phyloP scores from a whole-genome alignment of 1,139 yeast species.

The Candida mesenterica region DNA sequence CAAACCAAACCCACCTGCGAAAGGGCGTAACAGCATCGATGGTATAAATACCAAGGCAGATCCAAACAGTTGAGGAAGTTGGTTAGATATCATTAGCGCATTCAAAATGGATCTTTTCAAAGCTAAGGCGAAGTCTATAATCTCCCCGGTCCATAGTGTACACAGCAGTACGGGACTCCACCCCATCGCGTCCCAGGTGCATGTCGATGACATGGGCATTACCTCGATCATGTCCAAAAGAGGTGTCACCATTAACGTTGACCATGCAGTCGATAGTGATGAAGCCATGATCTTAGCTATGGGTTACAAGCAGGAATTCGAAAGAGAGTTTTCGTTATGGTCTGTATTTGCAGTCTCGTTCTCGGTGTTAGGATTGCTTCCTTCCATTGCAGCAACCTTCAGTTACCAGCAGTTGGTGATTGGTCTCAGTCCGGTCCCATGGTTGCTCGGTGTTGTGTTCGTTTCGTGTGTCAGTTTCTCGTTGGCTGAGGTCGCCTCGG shows the following conservation, averaged over 20 bases:
- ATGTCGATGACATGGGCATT: conserved; percentile 40
- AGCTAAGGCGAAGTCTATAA: not conserved
- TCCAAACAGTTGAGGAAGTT: too few relatives aligned
- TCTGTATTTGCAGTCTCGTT: conserved; percentile 69
- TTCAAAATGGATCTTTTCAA: too few relatives aligned
- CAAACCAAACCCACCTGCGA: too few relatives aligned
- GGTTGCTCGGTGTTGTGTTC: conserved; percentile 51
- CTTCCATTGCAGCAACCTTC: conserved; percentile 63
- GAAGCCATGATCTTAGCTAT: conserved; percentile 60
- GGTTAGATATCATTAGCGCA: too few relatives aligned
- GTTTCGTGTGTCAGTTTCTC: conserved; percentile 51
- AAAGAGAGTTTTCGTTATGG: conserved; percentile 63
- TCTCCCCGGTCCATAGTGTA: not conserved
- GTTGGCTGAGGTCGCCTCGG: conserved; percentile 48
- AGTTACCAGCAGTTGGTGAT: conserved; percentile 52
- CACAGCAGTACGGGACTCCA: conserved; percentile 12
- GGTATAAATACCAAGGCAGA: too few relatives aligned
- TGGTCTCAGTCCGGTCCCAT: conserved; percentile 56
- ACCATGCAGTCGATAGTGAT: conserved; percentile 48
- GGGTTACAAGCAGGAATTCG: conserved; percentile 74
- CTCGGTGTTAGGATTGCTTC: conserved; percentile 68
- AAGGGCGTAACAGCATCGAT: too few relatives aligned
- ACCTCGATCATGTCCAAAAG: conserved; percentile 41
- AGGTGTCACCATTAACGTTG: conserved; percentile 40
- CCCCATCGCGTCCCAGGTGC: conserved; percentile 36